These are phyloP conservation scores for Jamesozyma hellenica DNA, from an alignment of 805 yeast species.

Conservation along the genomic window DNA sequence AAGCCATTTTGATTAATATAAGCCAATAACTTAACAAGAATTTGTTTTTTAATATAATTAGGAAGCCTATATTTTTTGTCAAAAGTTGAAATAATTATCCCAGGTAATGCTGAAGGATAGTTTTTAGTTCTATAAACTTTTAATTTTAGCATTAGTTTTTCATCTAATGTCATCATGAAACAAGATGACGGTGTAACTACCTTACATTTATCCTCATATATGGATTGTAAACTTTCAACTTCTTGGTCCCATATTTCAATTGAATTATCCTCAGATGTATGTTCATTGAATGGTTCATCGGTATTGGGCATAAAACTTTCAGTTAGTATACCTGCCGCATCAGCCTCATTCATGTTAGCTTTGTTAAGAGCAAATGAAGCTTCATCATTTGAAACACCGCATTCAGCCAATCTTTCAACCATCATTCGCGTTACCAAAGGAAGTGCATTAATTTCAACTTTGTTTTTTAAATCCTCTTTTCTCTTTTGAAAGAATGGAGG, in stretches of 20 bases:
- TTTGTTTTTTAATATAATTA: conserved; percentile 55
- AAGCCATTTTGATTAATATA: conserved; percentile 36
- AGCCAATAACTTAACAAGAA: conserved; percentile 38
- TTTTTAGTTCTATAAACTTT: conserved; percentile 37
- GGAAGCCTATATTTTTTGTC: conserved; percentile 45
- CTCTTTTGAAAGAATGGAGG: conserved; percentile 56
- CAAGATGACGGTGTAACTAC: conserved; percentile 22
- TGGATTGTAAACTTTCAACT: conserved; percentile 51
- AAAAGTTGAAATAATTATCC: conserved; percentile 44
- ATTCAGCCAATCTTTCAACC: conserved; percentile 46
- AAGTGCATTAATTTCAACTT: conserved; percentile 36
- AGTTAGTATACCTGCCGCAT: conserved; percentile 43
- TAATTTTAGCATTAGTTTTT: conserved; percentile 25
- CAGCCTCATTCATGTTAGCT: conserved; percentile 36
- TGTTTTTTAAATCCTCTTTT: conserved; percentile 46
- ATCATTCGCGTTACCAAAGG: conserved; percentile 41
- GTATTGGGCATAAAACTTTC: conserved; percentile 24
- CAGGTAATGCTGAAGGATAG: conserved; percentile 65
- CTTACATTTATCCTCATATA: conserved; percentile 42
- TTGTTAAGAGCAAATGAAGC: conserved; percentile 40
- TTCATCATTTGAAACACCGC: conserved; percentile 64
- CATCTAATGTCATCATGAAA: conserved; percentile 27
- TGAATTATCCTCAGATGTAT: conserved; percentile 23
- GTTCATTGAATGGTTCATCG: background rate
- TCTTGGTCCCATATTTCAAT: conserved; percentile 64